Base-by-base conservation (phyloP, 1,139 yeast genomes). In the Scheffersomyces quercinus region DNA sequence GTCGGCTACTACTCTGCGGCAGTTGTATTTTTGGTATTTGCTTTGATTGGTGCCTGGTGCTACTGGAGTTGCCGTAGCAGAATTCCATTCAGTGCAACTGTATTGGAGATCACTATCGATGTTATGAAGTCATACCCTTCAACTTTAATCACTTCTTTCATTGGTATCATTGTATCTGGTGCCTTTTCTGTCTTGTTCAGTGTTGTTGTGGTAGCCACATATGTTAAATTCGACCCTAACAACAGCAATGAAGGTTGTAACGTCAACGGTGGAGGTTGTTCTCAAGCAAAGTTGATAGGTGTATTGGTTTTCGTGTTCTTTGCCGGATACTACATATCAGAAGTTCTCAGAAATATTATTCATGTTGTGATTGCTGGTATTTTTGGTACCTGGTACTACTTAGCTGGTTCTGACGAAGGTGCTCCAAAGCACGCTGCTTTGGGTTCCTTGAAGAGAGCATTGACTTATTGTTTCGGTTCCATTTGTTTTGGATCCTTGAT, bases 361-460 rank as follows among this genome's bases (percentile, higher is more conserved):
- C 96, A 91, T 60, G 87, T 86, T 34, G 83, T 93, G 1, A 83
- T 89, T 46, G 77, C 93, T 20, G 97, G 97, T 29, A 81, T 90
- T 30, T 91, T 80, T 60, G 97, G 97, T 15, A 81, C 95, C 4
- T 90, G 97, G 97, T 90, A 88, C 65, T 90, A 86, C 62, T 73
- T 87, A 60, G 79, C 88, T 37, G 77, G 76, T 50, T 79, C 90
- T 1, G 91, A 85, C 58, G 87, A 85, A 56, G 96, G 96, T 5
- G 79, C 84, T 70, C 96, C 96, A 30, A 77, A 67, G 53, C 79
- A 80, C 69, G 95, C 96, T 8, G 95, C 95, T 1, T 65, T 82
- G 44, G 91, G 95, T 5, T 85, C 97, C 1, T 81, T 91, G 53
- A 83, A 81, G 58, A 77, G 96, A 54, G 88, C 96, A 1, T 67